phyloP scores from a whole-genome alignment of 306 rosid species.

The Parietaria judaica region DNA sequence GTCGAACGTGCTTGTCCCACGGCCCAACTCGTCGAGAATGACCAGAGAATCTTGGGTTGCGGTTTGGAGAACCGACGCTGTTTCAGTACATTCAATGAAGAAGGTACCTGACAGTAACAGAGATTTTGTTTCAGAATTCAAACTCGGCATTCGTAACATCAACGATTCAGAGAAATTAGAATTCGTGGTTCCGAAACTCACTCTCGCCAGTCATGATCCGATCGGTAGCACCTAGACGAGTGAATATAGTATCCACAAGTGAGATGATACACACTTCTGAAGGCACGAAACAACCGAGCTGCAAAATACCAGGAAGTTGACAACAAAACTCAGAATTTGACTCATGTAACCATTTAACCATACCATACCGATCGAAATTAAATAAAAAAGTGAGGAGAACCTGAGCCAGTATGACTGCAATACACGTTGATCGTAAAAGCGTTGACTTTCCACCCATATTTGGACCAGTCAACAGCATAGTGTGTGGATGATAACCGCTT shows the following conservation, averaged over 20 bases:
- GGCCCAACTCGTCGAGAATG: constrained; percentile 89
- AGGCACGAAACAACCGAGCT: constrained; percentile 94
- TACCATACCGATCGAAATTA: not conserved
- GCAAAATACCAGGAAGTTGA: constrained; percentile 31
- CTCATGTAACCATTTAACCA: not conserved
- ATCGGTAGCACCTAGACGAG: constrained; percentile 96
- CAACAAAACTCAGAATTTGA: constrained; percentile 7
- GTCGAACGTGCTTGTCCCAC: constrained; percentile 97
- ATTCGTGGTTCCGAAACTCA: constrained; percentile 28
- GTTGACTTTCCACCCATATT: constrained; percentile 99
- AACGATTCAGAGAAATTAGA: too few species aligned
- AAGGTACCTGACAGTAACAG: constrained; percentile 62
- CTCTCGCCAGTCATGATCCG: constrained; percentile 99
- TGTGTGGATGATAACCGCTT: constrained; percentile 46
- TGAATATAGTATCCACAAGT: constrained; percentile 78
- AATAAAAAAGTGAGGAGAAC: constrained; percentile 16
- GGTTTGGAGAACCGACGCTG: constrained; percentile 80
- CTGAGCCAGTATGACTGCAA: constrained; percentile 93
- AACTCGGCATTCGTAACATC: not conserved
- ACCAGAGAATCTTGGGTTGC: constrained; percentile 90
- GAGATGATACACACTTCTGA: constrained; percentile 67
- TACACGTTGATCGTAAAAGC: constrained; percentile 84
- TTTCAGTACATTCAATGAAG: constrained; percentile 89
- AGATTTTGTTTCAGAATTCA: not conserved
- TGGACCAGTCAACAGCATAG: constrained; percentile 86